phyloP scores from a whole-genome alignment of 1,139 yeast species.

The Debaryomyces subglobosus region DNA sequence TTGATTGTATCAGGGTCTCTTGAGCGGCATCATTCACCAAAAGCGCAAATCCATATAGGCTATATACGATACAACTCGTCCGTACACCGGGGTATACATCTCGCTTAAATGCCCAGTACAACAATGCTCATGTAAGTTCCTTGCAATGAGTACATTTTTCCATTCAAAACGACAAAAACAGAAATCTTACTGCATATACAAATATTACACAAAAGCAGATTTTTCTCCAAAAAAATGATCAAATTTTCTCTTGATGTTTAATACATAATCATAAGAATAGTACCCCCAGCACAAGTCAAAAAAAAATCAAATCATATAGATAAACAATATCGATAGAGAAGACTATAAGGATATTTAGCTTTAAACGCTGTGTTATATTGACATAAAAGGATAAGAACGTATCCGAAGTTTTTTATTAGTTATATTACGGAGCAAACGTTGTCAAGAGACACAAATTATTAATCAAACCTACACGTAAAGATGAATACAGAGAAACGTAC shows the following conservation, averaged over 20 bases:
- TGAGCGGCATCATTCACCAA: neutral
- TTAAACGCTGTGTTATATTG: neutral
- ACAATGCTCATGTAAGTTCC: neutral
- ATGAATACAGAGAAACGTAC: neutral
- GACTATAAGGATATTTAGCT: neutral
- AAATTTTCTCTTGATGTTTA: conserved; percentile 3
- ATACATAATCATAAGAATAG: neutral
- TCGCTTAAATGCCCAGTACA: conserved; percentile 1
- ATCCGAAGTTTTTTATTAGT: conserved; percentile 1
- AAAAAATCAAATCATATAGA: neutral
- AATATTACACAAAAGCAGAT: neutral
- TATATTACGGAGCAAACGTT: neutral
- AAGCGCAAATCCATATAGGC: neutral
- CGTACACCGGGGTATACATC: neutral
- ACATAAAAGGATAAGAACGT: neutral
- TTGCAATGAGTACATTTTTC: neutral
- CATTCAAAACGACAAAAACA: neutral
- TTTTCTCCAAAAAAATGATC: conserved; percentile 7
- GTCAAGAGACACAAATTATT: neutral
- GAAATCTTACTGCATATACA: conserved; percentile 5
- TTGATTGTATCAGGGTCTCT: neutral
- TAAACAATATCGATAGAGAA: neutral
- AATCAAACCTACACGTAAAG: neutral
- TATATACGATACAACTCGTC: neutral
- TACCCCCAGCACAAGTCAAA: neutral